Evolutionary conservation across 78 protist species (phyloP).

Genomic region (Emiliania huxleyi): DNA sequence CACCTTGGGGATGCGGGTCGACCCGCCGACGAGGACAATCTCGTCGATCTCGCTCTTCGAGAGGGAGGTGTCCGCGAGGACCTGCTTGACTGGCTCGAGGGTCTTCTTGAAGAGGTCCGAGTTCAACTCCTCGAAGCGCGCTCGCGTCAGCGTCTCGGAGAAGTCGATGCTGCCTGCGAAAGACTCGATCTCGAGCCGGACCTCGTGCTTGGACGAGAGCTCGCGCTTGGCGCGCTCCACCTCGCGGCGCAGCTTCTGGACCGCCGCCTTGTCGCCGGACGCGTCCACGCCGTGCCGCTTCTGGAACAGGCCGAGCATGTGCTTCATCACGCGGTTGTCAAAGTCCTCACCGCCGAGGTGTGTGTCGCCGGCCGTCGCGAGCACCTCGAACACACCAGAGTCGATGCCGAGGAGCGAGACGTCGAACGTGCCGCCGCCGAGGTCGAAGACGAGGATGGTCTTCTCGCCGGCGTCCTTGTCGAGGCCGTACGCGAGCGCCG

Average conservation of each 20-base stretch:
- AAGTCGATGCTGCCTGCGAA: neutral
- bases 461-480: constrained; percentile 65
- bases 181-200: neutral
- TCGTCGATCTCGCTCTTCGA: constrained; percentile 36
- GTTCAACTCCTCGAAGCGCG: constrained; percentile 83
- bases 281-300: constrained; percentile 75
- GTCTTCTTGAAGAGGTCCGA: constrained; percentile 61
- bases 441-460: constrained; percentile 90
- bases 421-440: constrained; percentile 99
- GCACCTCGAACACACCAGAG: constrained; percentile 95
- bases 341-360: constrained; percentile 99
- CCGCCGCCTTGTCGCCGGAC: constrained; percentile 75
- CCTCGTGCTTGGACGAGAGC: constrained; percentile 80
- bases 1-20: too few relatives aligned
- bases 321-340: constrained; percentile 73
- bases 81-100: neutral
- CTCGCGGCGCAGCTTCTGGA: constrained; percentile 96
- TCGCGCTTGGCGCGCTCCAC: constrained; percentile 98
- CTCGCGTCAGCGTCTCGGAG: constrained; percentile 59
- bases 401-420: constrained; percentile 93
- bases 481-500: constrained; percentile 95
- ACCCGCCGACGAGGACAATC: too few relatives aligned
- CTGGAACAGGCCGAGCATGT: constrained; percentile 84
- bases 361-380: constrained; percentile 98
- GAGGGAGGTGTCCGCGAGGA: constrained; percentile 82